Base-by-base conservation (phyloP, 2,329 filamentous ascomycete genomes). In the Falciphora oryzae region DNA sequence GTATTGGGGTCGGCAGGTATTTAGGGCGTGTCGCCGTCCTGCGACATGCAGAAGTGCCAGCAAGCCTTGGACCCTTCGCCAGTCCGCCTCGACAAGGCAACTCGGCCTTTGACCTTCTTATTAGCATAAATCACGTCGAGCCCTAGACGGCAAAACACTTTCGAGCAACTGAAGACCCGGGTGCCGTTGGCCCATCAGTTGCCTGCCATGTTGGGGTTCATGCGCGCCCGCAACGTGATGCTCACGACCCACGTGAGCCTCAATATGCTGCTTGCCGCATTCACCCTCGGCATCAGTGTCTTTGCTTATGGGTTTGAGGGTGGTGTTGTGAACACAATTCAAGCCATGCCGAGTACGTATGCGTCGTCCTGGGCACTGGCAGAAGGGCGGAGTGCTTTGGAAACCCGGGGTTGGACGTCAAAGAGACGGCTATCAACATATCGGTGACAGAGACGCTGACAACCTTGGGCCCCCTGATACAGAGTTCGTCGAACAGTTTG, bases 251-350 rank as follows among this genome's bases (percentile, higher is more conserved):
- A 67, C 38, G 62, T 70, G 28, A 69, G 68, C 18, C 66, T 66
- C 1, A 70, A 70, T 16, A 57, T 69, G 50, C 32, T 69, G 57
- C 59, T 67, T 56, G 65, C 68, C 35, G 65, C 68, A 13, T 53
- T 70, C 50, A 64, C 68, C 1, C 64, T 70, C n/a, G 67, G 66
- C 56, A 66, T 67, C 57, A 69, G 67, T 50, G 69, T 70, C 62
- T 70, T 70, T 57, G 64, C 68, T 10, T 70, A 68, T 50, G 69
- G 69, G 16, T 70, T 68, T 63, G 67, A 70, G 53, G 67, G 63
- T 10, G 67, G 68, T 31, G 68, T 69, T 27, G 59, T 70, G 56
- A 67, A 66, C 38, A 69, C 69, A 1, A 67, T 66, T 4, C 69
- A 70, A 64, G 69, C 69, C 27, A 70, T 70, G 69, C 65, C 65